A percentile compares a stretch with the other conserved stretches of the same genome.
Conservation (phyloP, 1,284 basidiomycete species). For the Laetiporus sulphureus region DNA sequence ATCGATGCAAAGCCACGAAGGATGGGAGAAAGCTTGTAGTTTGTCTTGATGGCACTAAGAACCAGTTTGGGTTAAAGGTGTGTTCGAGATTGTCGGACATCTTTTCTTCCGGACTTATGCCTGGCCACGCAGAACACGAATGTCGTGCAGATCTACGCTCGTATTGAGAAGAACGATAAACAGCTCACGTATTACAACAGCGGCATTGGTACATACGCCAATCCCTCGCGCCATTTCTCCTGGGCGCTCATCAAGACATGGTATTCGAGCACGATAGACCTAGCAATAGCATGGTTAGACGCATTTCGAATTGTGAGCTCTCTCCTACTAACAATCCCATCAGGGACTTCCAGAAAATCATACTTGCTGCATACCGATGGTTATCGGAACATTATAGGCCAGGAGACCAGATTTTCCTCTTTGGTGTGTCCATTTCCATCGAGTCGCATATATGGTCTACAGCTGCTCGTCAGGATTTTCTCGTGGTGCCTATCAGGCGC, state of each 20-base stretch:
- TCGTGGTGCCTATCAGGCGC: conserved; percentile 39
- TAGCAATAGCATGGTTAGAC: no score
- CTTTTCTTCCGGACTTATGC: not conserved
- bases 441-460: not conserved
- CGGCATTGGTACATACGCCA: conserved; percentile 34
- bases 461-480: conserved; percentile 32
- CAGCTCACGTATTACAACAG: conserved; percentile 35
- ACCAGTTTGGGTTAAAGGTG: conserved; percentile 25
- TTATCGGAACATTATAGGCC: conserved; percentile 28
- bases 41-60: conserved; percentile 28
- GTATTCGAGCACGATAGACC: no score
- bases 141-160: conserved; percentile 29
- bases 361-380: conserved; percentile 34
- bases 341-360: conserved; percentile 27
- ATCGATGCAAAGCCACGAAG: not conserved
- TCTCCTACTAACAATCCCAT: not conserved
- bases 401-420: conserved; percentile 36
- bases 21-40: conserved; percentile 19
- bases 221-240: conserved; percentile 17
- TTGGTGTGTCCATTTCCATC: conserved; percentile 25
- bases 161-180: conserved; percentile 12
- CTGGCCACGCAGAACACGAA: conserved; percentile 25
- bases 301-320: no score
- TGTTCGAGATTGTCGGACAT: not conserved
- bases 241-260: not conserved